Percentiles rank a stretch among this genome's conserved stretches.
These are phyloP conservation scores for Botrytis cinerea DNA, from an alignment of 2,329 filamentous ascomycete genomes.

Conservation along the genomic window DNA sequence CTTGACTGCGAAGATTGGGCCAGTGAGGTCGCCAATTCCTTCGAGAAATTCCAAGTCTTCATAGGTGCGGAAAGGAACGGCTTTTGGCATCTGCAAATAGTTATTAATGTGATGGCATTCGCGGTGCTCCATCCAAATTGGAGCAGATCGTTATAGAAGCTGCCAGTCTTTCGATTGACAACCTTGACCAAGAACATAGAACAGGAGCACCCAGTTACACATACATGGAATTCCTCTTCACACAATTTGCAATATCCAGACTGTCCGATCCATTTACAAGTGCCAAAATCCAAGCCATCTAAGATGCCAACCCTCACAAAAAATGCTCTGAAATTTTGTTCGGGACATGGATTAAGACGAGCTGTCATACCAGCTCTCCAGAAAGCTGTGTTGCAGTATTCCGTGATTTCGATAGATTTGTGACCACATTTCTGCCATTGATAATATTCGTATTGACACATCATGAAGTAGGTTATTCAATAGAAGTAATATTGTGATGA, in stretches of 20 bases:
- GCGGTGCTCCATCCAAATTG: not conserved
- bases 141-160: not conserved
- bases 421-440: conserved; percentile 24
- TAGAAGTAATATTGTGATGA: not conserved
- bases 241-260: conserved; percentile 26
- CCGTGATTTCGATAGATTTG: conserved; percentile 25
- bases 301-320: conserved; percentile 6
- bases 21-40: not conserved
- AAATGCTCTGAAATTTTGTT: conserved; percentile 16
- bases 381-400: conserved; percentile 22
- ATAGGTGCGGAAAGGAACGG: conserved; percentile 18
- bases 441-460: conserved; percentile 28
- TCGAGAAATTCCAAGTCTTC: conserved; percentile 14
- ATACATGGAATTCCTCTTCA: conserved; percentile 20
- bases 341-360: conserved; percentile 15
- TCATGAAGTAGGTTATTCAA: not conserved
- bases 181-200: not conserved
- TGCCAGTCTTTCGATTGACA: not conserved
- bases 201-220: not conserved
- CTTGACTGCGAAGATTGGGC: conserved; percentile 6
- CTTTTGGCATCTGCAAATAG: conserved; percentile 13
- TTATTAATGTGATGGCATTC: not conserved
- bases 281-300: not conserved
- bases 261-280: conserved; percentile 22
- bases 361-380: conserved; percentile 26